Base-by-base conservation (phyloP, 805 yeast genomes). In the Zygotorulaspora chibaensis region DNA sequence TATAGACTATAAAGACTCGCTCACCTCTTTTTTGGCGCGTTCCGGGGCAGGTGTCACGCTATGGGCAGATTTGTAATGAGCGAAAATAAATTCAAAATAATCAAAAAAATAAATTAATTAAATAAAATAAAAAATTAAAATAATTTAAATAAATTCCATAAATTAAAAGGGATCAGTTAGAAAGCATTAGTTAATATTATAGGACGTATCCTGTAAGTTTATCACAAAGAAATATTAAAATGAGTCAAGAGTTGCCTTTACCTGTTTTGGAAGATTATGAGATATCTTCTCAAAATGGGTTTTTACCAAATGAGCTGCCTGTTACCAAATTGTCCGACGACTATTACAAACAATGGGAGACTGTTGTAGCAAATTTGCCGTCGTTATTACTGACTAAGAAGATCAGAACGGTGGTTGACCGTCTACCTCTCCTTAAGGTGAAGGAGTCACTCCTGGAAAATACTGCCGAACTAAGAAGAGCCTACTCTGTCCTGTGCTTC, bases 341-440 rank as follows among this genome's bases (percentile, higher is more conserved):
- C 2, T 87, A 84, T 59, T 87, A 76, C 59, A 66, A 70, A 38
- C 83, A 85, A 3, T 90, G 98, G 98, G 97, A 90, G 60, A 57
- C 61, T 12, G 58, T 87, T 16, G 89, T 74, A 6, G 66, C 65
- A 13, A 79, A 79, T 40, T 71, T 91, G 34, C 95, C 96, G 3
- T 79, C 91, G 1, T 68, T 90, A 45, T 72, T 89, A 26, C 71
- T 86, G 50, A 78, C 93, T 2, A 76, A 76, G 49, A 68, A 79
- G 45, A 66, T 89, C 18, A 70, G 96, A 46, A 35, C 51, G 2
- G 65, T 76, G n/a, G 77, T 89, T n/a, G 89, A 87, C 55, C 65
- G 68, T 10, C 52, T 90, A 56, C 87, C 89, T 1, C 47, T 73
- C 2, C 70, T 91, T 35, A 61, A 75, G 2, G 74, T 79, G 1